phyloP scores from a whole-genome alignment of 75 land plant species.

The Cunninghamia lanceolata region DNA sequence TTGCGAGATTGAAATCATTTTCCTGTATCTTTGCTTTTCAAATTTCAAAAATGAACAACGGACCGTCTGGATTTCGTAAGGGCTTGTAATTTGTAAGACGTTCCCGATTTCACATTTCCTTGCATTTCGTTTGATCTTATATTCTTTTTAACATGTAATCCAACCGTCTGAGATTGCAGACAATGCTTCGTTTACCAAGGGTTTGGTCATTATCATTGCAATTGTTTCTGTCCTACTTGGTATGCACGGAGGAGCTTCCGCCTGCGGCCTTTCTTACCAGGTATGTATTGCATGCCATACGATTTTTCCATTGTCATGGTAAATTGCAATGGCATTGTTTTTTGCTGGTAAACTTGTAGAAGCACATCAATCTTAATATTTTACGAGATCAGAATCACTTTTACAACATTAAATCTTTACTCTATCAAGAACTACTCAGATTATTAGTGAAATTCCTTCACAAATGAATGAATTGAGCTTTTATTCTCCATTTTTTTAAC shows the following conservation, averaged over 20 bases:
- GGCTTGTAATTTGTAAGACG: not conserved
- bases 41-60: constrained; percentile 64
- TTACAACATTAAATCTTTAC: not conserved
- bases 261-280: constrained; percentile 73
- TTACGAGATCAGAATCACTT: not conserved
- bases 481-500: not conserved
- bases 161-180: constrained; percentile 36
- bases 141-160: not conserved
- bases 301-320: not conserved
- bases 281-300: constrained; percentile 23
- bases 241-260: constrained; percentile 49
- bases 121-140: not conserved
- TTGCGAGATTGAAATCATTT: not conserved
- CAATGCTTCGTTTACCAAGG: constrained; percentile 87
- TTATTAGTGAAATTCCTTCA: not conserved
- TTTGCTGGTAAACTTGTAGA: not conserved
- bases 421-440: not conserved
- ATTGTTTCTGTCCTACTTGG: constrained; percentile 66
- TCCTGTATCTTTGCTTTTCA: not conserved
- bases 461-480: not conserved
- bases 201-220: constrained; percentile 55
- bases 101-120: not conserved
- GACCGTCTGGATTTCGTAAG: constrained; percentile 80
- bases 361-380: not conserved
- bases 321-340: not conserved